These are phyloP conservation scores for Lactifluus hygrophoroides DNA, from an alignment of 768 basidiomycete species.

Conservation along the genomic window DNA sequence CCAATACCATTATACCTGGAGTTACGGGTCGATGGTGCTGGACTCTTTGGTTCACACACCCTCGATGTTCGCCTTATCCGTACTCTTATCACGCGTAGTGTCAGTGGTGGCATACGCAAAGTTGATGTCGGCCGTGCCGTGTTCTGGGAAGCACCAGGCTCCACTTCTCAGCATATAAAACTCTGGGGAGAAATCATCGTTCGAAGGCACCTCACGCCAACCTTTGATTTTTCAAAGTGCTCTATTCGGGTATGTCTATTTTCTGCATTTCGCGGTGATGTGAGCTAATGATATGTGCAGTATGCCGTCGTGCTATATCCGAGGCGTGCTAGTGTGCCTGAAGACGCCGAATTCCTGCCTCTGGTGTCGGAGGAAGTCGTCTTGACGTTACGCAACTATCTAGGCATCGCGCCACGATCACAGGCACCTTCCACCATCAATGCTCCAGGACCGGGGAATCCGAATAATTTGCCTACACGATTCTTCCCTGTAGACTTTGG, in stretches of 20 bases:
- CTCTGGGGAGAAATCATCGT: conserved; percentile 10
- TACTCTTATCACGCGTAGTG: background rate
- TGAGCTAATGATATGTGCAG: conserved; percentile 1
- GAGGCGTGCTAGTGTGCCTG: background rate
- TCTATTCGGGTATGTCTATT: background rate
- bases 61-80: conserved; percentile 16
- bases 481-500: background rate
- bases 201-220: background rate
- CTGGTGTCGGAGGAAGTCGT: conserved; percentile 20
- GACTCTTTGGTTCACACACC: background rate
- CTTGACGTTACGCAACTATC: conserved; percentile 20
- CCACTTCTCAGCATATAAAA: background rate
- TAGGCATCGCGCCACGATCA: background rate
- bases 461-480: background rate
- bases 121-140: conserved; percentile 3
- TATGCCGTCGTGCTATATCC: conserved; percentile 10
- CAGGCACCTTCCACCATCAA: background rate
- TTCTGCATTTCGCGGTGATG: background rate
- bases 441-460: background rate
- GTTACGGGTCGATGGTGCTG: background rate
- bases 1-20: conserved; percentile 14
- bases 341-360: background rate
- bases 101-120: background rate
- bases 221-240: conserved; percentile 12
- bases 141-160: conserved; percentile 6